Evolutionary conservation across 2,329 filamentous ascomycete genomes (phyloP), one percentile per base, ranked within the genome.

Genomic region (Polychaeton citri): DNA sequence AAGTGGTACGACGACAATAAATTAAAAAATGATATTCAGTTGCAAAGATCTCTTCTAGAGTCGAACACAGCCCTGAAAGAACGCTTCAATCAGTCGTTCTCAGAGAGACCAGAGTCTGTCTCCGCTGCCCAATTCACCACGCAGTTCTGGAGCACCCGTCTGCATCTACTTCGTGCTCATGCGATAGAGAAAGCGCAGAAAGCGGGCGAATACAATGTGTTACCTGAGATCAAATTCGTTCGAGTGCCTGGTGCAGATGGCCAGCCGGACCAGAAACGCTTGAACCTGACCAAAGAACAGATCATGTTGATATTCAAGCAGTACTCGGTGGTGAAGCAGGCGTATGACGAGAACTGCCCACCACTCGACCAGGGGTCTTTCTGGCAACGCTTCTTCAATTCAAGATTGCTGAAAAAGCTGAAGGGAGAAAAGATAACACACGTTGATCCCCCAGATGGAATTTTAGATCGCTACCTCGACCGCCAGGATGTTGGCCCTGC

Each of bases 341-440:
- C 93, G 5, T 96, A 95, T 59, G 85, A 96, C 53, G 87, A 95
- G 53, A 85, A 87, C 45, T 86, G 95, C 0, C 49, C 55, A 2
- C 49, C 49, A 4, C 60, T 92, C 26, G 76, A 71, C 18, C 83
- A 93, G 50, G 69, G 70, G 38, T 76, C 84, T 34, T 98, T 98
- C 55, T 98, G 88, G 87, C 81, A 81, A 5, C 74, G 84, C 10
- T 98, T 98, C 61, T 96, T 98, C 57, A 75, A 87, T 42, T 94
- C 85, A 58, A 75, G 82, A 38, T 65, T 98, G 6, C 85, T 86
- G 45, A 95, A 94, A 61, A 88, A 86, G 53, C 65, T 98, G 38
- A 83, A 87, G 38, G 90, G 92, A 24, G 86, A 96, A 60, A 81
- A 84, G 35, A 76, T 93, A 31, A 75, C 74, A 1, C 84, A 88